Percentiles rank a stretch among this genome's conserved stretches.
Evolutionary conservation across 2,329 filamentous ascomycete species (phyloP).

Genomic region (Sordariomycetes sp.): DNA sequence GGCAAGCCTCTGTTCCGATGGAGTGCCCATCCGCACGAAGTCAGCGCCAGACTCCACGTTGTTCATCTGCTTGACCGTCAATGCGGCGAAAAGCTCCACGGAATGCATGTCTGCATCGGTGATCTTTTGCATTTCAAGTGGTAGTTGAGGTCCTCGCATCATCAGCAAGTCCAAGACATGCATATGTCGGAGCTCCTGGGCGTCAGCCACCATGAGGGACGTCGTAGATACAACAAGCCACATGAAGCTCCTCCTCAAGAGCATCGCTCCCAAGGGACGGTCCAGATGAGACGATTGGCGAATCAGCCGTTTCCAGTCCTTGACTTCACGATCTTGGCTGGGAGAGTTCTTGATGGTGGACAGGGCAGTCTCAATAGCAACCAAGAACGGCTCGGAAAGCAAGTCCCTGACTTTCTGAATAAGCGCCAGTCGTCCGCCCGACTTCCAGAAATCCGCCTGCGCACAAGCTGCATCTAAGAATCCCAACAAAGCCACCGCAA

Average conservation of each 20-base stretch:
- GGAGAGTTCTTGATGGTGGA: slow-evolving; percentile 81
- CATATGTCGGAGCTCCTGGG: slow-evolving; percentile 45
- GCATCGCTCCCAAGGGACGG: slow-evolving; percentile 80
- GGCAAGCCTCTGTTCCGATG: slow-evolving; percentile 78
- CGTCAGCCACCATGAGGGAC: slow-evolving; percentile 60
- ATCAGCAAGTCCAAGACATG: slow-evolving; percentile 70
- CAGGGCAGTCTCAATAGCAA: slow-evolving; percentile 80
- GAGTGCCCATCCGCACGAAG: slow-evolving; percentile 71
- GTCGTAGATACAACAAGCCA: slow-evolving; percentile 72
- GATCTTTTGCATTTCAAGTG: slow-evolving; percentile 11
- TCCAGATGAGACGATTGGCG: slow-evolving; percentile 74
- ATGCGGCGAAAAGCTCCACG: slow-evolving; percentile 56
- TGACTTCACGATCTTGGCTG: slow-evolving; percentile 53
- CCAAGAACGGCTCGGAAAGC: slow-evolving; percentile 75
- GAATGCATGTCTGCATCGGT: slow-evolving; percentile 44
- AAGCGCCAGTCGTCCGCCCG: slow-evolving; percentile 62
- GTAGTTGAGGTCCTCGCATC: slow-evolving; percentile 26
- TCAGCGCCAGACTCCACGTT: slow-evolving; percentile 83
- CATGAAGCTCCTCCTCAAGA: slow-evolving; percentile 84
- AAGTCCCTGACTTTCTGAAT: slow-evolving; percentile 64
- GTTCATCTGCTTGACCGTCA: slow-evolving; percentile 75
- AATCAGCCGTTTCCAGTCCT: slow-evolving; percentile 81
- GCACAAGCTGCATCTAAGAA: slow-evolving; percentile 78
- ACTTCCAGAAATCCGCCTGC: slow-evolving; percentile 72
- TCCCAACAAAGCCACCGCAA: slow-evolving; percentile 79